These are phyloP conservation scores for Pseudonitzschia delicatissima DNA, from an alignment of 108 stramenopile species.

Conservation along the genomic window DNA sequence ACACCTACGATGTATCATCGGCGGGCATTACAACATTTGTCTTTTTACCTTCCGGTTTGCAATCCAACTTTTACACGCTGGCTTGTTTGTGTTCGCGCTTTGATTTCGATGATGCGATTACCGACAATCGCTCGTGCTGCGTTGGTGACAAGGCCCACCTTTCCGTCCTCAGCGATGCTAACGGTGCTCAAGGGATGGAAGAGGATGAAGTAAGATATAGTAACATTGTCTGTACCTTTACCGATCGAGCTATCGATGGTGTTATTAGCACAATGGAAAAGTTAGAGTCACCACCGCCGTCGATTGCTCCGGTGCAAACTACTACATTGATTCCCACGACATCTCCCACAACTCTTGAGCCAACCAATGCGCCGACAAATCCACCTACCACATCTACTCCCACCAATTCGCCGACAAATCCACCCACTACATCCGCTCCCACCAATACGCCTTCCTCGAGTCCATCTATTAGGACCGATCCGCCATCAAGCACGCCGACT, in stretches of 20 bases:
- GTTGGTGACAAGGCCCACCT: constrained; percentile 12
- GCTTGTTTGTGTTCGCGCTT: not conserved
- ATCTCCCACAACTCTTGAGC: too few species aligned
- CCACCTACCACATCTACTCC: not conserved
- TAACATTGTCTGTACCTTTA: not conserved
- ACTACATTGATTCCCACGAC: not conserved
- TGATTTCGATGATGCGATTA: not conserved
- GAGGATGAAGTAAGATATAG: not conserved
- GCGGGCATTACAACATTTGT: not conserved
- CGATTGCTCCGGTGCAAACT: not conserved
- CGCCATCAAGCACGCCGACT: too few species aligned
- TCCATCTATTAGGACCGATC: not conserved
- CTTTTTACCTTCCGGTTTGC: not conserved
- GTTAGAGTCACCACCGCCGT: not conserved
- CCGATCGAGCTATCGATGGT: not conserved
- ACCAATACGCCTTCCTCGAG: too few species aligned
- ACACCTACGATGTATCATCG: not conserved
- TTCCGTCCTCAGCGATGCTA: not conserved
- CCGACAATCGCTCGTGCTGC: not conserved
- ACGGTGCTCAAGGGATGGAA: not conserved
- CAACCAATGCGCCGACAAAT: not conserved
- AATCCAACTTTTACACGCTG: constrained; percentile 1
- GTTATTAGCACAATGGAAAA: not conserved
- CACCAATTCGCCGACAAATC: not conserved
- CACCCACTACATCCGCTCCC: not conserved